Evolutionary conservation across 495 filamentous ascomycete species (phyloP).

Genomic region (Aspergillus sparsus): DNA sequence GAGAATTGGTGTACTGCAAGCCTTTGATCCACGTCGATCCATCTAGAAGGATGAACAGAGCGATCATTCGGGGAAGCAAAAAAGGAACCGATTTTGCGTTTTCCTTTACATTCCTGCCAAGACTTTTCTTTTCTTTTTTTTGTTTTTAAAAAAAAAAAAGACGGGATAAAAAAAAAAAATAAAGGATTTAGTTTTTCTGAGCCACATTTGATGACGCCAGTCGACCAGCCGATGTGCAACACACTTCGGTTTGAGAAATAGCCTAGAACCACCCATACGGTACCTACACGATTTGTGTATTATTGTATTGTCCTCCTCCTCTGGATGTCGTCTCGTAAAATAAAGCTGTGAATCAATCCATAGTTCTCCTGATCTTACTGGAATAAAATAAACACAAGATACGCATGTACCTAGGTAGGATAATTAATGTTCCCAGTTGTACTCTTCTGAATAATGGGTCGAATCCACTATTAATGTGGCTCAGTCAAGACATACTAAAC

Average conservation of each 20-base stretch:
- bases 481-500: background rate
- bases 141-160: too few species aligned
- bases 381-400: too few species aligned
- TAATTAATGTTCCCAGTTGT: too few species aligned
- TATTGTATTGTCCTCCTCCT: too few species aligned
- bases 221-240: conserved; percentile 8
- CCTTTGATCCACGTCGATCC: conserved; percentile 15
- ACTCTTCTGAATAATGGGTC: too few species aligned
- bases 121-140: background rate
- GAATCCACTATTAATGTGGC: background rate
- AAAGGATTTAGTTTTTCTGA: background rate
- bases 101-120: background rate
- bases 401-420: too few species aligned
- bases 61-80: conserved; percentile 5
- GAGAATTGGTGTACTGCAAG: conserved; percentile 9
- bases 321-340: too few species aligned
- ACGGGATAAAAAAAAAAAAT: background rate
- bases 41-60: conserved; percentile 6
- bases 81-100: background rate
- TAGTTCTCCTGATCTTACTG: too few species aligned
- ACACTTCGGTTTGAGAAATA: background rate
- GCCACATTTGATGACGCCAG: conserved; percentile 17
- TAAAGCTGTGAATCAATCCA: too few species aligned
- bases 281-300: too few species aligned
- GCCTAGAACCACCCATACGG: background rate